Percentiles rank a stretch among this genome's conserved stretches.
phyloP scores from a whole-genome alignment of 306 rosid species.

The Dalbergia cultrata region DNA sequence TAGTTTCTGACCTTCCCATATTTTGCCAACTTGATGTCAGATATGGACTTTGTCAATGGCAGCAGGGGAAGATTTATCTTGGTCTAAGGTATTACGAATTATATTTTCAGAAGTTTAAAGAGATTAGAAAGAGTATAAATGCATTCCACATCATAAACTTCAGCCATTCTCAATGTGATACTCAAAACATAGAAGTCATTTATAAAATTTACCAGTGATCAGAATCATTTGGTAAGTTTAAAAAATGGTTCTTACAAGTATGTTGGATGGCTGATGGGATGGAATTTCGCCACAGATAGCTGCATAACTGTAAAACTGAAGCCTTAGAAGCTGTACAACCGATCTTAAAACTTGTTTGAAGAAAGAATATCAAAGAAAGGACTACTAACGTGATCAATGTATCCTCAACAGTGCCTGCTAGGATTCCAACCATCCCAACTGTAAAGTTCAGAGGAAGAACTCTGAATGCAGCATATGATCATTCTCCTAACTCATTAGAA shows the following conservation, averaged over 20 bases:
- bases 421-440: slow-evolving; percentile 89
- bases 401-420: slow-evolving; percentile 83
- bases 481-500: slow-evolving; percentile 32
- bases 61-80: slow-evolving; percentile 73
- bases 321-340: slow-evolving; percentile 29
- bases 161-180: background rate
- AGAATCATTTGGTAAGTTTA: slow-evolving; percentile 24
- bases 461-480: slow-evolving; percentile 53
- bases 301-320: slow-evolving; percentile 69
- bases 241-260: slow-evolving; percentile 53
- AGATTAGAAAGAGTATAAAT: slow-evolving; percentile 23
- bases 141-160: slow-evolving; percentile 10
- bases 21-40: slow-evolving; percentile 80
- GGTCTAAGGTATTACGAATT: slow-evolving; percentile 53
- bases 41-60: slow-evolving; percentile 59
- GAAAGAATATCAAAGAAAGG: slow-evolving; percentile 8
- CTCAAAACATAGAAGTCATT: slow-evolving; percentile 1
- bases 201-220: background rate
- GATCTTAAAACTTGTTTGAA: slow-evolving; percentile 16
- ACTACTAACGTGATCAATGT: slow-evolving; percentile 77
- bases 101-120: slow-evolving; percentile 16
- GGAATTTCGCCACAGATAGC: slow-evolving; percentile 72
- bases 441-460: slow-evolving; percentile 96
- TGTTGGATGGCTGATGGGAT: slow-evolving; percentile 48
- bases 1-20: slow-evolving; percentile 70